Evolutionary conservation across 2,329 filamentous ascomycete genomes (phyloP).

Genomic region (Fusarium agapanthi): DNA sequence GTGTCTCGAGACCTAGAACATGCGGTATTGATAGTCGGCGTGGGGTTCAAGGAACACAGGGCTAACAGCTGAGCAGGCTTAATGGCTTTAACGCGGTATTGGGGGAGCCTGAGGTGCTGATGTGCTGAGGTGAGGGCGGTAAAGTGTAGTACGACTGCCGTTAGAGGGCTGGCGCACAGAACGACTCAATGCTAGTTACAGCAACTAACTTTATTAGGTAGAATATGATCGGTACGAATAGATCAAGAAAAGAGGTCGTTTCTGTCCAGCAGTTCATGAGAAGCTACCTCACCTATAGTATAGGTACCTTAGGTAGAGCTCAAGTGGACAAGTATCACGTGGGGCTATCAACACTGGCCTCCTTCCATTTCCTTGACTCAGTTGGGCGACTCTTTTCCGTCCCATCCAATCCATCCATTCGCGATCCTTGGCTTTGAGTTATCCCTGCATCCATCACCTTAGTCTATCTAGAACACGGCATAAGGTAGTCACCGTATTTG

Average conservation of each 20-base stretch:
- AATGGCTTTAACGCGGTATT: constrained; percentile 2
- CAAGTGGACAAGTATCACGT: constrained; percentile 39
- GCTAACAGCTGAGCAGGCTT: constrained; percentile 16
- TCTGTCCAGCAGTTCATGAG: constrained; percentile 13
- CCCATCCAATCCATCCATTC: constrained; percentile 15
- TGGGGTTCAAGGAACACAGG: constrained; percentile 23
- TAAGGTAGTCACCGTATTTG: constrained; percentile 10
- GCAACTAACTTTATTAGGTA: constrained; percentile 8
- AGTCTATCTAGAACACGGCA: constrained; percentile 18
- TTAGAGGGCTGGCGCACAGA: not conserved
- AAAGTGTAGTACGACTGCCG: constrained; percentile 5
- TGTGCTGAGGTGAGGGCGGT: not conserved
- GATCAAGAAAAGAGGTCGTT: constrained; percentile 31
- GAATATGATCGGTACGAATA: not conserved
- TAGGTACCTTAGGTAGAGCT: constrained; percentile 1
- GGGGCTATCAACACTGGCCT: constrained; percentile 17
- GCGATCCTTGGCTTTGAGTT: constrained; percentile 14
- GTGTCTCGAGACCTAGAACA: constrained; percentile 21
- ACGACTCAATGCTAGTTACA: not conserved
- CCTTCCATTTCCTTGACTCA: not conserved
- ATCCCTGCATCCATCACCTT: constrained; percentile 20
- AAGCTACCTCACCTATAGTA: not conserved
- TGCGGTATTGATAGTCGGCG: constrained; percentile 34
- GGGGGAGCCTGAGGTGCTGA: not conserved
- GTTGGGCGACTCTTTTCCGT: constrained; percentile 18